Evolutionary conservation across 2,329 filamentous ascomycete species (phyloP).

Genomic region (Hymenoscyphus albidus): DNA sequence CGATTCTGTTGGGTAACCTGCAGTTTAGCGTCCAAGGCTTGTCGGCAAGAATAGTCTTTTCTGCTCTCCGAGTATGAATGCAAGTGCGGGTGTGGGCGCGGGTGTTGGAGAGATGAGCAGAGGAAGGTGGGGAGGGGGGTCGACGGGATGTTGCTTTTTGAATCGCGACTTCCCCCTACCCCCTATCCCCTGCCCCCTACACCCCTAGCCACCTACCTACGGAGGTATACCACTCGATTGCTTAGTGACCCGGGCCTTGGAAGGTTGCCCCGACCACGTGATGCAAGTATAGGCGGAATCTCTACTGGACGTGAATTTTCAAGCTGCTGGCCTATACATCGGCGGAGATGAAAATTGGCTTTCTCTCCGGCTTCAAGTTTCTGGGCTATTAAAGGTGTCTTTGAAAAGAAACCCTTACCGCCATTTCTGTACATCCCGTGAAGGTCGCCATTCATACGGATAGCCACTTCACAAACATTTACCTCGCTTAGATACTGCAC

Average conservation of each 20-base stretch:
- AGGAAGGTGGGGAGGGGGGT: not conserved
- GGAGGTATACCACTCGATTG: not conserved
- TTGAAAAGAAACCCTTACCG: not conserved
- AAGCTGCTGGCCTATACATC: not conserved
- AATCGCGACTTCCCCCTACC: not conserved
- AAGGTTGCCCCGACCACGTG: not conserved
- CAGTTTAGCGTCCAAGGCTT: not conserved
- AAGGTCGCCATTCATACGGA: not conserved
- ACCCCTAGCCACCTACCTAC: too few species aligned
- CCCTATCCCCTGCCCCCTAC: too few species aligned
- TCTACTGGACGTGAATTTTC: not conserved
- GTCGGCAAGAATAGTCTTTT: not conserved
- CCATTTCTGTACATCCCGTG: not conserved
- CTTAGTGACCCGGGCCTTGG: not conserved
- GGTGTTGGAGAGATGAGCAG: too few species aligned
- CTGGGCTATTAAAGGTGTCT: not conserved
- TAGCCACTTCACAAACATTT: not conserved
- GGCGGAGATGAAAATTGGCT: not conserved
- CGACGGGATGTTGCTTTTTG: too few species aligned
- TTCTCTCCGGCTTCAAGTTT: not conserved
- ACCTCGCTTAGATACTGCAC: not conserved
- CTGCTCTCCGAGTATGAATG: not conserved
- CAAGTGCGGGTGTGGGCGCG: not conserved
- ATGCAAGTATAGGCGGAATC: not conserved
- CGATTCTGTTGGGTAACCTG: not conserved